phyloP scores from a whole-genome alignment of 352 stramenopile genomes.

The Labyrinthula sp. region DNA sequence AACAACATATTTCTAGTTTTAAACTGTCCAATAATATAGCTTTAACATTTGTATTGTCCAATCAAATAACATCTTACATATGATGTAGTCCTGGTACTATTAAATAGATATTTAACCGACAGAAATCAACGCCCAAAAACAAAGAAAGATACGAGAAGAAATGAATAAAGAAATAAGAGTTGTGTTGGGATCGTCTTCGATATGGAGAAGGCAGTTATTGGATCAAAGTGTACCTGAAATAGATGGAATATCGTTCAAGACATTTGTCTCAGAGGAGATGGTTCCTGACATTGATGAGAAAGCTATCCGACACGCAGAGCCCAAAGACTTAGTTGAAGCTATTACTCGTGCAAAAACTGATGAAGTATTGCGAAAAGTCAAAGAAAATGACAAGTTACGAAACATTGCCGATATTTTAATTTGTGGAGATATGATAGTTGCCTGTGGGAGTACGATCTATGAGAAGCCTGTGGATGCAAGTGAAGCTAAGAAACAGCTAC shows the following conservation, averaged over 20 bases:
- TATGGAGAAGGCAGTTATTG: slow-evolving; percentile 14
- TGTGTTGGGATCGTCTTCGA: slow-evolving; percentile 23
- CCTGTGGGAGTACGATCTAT: slow-evolving; percentile 12
- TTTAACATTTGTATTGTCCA: too few relatives aligned
- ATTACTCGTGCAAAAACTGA: slow-evolving; percentile 25
- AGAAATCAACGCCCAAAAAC: too few relatives aligned
- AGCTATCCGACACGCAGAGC: slow-evolving; percentile 17
- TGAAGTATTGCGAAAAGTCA: slow-evolving; percentile 2
- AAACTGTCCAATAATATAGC: too few relatives aligned
- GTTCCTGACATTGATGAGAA: slow-evolving; percentile 24
- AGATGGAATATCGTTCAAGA: too few relatives aligned
- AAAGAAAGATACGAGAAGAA: too few relatives aligned
- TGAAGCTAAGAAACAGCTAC: slow-evolving; percentile 15
- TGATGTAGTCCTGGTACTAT: too few relatives aligned
- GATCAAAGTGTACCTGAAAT: slow-evolving; percentile 5
- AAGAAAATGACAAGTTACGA: slow-evolving; percentile 3
- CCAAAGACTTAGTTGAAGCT: slow-evolving; percentile 14
- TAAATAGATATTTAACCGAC: too few relatives aligned
- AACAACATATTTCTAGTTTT: too few relatives aligned
- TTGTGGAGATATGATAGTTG: slow-evolving; percentile 23
- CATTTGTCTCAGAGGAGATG: slow-evolving; percentile 17
- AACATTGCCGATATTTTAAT: slow-evolving; percentile 7
- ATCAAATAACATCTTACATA: too few relatives aligned
- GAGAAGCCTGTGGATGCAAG: slow-evolving; percentile 16
- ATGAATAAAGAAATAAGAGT: slow-evolving; percentile 4